Conservation (phyloP, 176 grass and related monocot species). For the Rhynchospora breviuscula region DNA sequence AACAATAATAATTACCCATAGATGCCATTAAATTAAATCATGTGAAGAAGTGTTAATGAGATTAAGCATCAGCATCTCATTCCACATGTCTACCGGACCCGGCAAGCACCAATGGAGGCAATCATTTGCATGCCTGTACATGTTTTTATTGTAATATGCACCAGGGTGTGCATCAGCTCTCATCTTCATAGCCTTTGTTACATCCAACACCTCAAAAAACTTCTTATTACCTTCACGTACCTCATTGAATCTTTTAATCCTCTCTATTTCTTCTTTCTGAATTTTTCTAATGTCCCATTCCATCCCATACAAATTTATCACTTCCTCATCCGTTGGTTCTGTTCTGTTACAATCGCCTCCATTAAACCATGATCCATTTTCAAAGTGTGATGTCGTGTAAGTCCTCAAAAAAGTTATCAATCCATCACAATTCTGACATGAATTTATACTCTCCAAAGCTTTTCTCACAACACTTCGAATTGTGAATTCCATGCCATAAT, state of each 20-base stretch:
- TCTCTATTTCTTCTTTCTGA: constrained; percentile 55
- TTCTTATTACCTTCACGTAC: neutral
- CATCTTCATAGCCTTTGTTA: constrained; percentile 86
- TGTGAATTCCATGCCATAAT: constrained; percentile 34
- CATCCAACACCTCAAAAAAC: constrained; percentile 56
- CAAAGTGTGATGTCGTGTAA: constrained; percentile 54
- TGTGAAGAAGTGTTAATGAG: constrained; percentile 11
- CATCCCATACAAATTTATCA: constrained; percentile 24
- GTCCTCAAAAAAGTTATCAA: constrained; percentile 56
- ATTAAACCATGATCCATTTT: constrained; percentile 62
- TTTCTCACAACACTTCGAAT: constrained; percentile 39
- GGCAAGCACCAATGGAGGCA: constrained; percentile 85
- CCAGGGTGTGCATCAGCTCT: constrained; percentile 77
- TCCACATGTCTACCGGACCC: constrained; percentile 76
- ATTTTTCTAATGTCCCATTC: constrained; percentile 53
- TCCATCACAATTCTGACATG: constrained; percentile 28
- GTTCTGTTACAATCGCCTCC: constrained; percentile 70
- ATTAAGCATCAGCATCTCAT: constrained; percentile 38
- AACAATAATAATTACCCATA: neutral
- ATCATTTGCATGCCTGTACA: constrained; percentile 49
- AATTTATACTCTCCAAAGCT: constrained; percentile 33
- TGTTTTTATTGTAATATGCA: constrained; percentile 38
- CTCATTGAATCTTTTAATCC: constrained; percentile 26
- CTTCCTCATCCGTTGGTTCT: constrained; percentile 22
- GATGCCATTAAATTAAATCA: constrained; percentile 12